Percentiles rank a stretch among this genome's conserved stretches.
phyloP scores from a whole-genome alignment of 192 early-diverging fungal genomes.

The Coemansia sp. region DNA sequence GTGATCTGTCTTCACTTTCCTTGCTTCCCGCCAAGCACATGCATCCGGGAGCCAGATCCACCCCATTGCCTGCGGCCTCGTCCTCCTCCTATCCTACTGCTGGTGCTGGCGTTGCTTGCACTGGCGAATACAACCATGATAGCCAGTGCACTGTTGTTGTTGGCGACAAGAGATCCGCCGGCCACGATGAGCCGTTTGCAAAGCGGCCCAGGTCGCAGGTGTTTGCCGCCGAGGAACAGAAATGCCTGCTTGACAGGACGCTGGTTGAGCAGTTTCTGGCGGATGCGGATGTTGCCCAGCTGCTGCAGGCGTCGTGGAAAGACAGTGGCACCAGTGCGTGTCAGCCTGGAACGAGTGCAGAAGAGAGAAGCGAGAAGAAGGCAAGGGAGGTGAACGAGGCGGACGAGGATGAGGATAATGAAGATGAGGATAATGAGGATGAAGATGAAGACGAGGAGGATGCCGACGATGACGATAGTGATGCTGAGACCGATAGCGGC shows the following conservation, averaged over 20 bases:
- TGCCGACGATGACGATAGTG: slow-evolving; percentile 17
- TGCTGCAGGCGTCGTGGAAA: slow-evolving; percentile 31
- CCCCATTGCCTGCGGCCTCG: not conserved
- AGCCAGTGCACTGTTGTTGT: not conserved
- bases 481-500: slow-evolving; percentile 15
- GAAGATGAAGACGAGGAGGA: slow-evolving; percentile 25
- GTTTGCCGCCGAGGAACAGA: slow-evolving; percentile 2
- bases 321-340: not conserved
- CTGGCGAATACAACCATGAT: not conserved
- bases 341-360: not conserved
- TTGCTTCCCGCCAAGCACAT: slow-evolving; percentile 17
- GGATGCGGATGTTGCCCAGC: slow-evolving; percentile 18
- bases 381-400: not conserved
- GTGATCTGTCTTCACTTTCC: slow-evolving; percentile 38
- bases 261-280: slow-evolving; percentile 40
- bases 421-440: slow-evolving; percentile 18
- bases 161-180: not conserved
- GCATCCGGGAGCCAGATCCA: not conserved
- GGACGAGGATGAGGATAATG: slow-evolving; percentile 1
- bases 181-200: slow-evolving; percentile 13
- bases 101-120: not conserved
- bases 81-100: too few species aligned
- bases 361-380: not conserved
- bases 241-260: slow-evolving; percentile 10
- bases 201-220: slow-evolving; percentile 40